Evolutionary conservation across 1,139 yeast species (phyloP).

Genomic region (Meyerozyma athensensis): DNA sequence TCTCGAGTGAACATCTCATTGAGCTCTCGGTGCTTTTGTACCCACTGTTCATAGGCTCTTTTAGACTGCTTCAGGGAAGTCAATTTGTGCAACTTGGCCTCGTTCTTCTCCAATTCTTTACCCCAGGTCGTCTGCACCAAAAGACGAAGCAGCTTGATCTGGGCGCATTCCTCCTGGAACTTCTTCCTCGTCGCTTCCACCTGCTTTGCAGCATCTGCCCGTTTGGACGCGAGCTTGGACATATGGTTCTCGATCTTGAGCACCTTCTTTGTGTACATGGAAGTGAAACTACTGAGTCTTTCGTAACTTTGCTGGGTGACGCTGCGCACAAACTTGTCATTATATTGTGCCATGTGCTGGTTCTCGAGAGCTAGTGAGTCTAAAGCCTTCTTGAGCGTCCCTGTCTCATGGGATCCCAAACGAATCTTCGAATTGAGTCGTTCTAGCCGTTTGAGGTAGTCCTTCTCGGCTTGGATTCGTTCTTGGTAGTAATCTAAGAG

Average conservation of each 20-base stretch:
- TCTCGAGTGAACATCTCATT: conserved; percentile 71
- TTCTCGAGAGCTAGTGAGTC: conserved; percentile 56
- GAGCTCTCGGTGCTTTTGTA: conserved; percentile 59
- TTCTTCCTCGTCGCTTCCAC: conserved; percentile 44
- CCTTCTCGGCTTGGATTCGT: conserved; percentile 63
- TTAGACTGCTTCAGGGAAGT: conserved; percentile 46
- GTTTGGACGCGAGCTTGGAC: conserved; percentile 27
- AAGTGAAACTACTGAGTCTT: conserved; percentile 27
- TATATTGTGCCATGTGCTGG: conserved; percentile 29
- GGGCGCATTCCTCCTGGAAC: conserved; percentile 57
- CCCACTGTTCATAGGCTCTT: conserved; percentile 55
- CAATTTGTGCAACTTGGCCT: conserved; percentile 56
- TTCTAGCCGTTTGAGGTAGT: conserved; percentile 53
- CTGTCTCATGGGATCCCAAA: conserved; percentile 59
- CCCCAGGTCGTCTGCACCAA: conserved; percentile 75
- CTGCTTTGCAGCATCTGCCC: conserved; percentile 25
- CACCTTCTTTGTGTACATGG: conserved; percentile 27
- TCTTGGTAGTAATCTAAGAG: conserved; percentile 45
- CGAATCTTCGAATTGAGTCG: conserved; percentile 42
- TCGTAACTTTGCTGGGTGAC: conserved; percentile 32
- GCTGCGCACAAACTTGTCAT: conserved; percentile 28
- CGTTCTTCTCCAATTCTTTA: conserved; percentile 65
- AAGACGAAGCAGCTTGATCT: conserved; percentile 54
- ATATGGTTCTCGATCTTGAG: conserved; percentile 34
- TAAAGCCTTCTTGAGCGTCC: conserved; percentile 52